Evolutionary conservation across 2,329 filamentous ascomycete genomes (phyloP).

Genomic region (Colletotrichum tabaci): DNA sequence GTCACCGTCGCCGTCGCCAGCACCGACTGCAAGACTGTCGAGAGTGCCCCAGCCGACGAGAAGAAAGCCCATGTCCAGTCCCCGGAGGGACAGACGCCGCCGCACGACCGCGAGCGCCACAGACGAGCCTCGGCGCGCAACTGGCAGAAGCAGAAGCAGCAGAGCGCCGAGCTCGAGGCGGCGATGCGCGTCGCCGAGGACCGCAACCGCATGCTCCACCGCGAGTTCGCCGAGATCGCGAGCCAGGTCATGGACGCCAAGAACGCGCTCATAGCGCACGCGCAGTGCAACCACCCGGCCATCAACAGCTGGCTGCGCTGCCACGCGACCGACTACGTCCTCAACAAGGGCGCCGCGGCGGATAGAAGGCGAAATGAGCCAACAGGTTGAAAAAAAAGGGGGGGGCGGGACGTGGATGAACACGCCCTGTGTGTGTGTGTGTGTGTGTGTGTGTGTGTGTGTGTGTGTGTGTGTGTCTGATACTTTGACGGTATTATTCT

Average conservation of each 20-base stretch:
- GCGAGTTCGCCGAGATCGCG: slow-evolving; percentile 14
- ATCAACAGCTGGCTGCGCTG: slow-evolving; percentile 31
- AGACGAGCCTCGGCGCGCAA: slow-evolving; percentile 37
- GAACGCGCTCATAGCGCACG: slow-evolving; percentile 36
- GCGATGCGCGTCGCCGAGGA: slow-evolving; percentile 17
- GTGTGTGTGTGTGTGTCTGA: too few species aligned
- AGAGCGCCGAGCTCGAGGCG: slow-evolving; percentile 21
- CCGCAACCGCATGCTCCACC: slow-evolving; percentile 16
- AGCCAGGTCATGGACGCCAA: slow-evolving; percentile 26
- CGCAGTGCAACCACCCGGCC: slow-evolving; percentile 27
- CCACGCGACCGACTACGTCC: slow-evolving; percentile 20
- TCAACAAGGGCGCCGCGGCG: not conserved
- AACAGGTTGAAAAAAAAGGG: not conserved
- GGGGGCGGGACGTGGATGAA: not conserved
- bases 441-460: too few species aligned
- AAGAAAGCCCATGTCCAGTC: not conserved
- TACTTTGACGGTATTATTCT: too few species aligned
- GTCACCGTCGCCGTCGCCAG: not conserved
- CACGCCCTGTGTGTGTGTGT: too few species aligned
- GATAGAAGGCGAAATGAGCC: not conserved
- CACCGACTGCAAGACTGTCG: too few species aligned
- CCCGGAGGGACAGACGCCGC: not conserved
- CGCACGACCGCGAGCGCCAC: slow-evolving; percentile 24
- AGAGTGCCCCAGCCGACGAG: too few species aligned
- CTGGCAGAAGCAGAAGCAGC: slow-evolving; percentile 39